Evolutionary conservation across 768 basidiomycete species (phyloP), one percentile per base, ranked within the genome.

Genomic region (Mycena maculata): DNA sequence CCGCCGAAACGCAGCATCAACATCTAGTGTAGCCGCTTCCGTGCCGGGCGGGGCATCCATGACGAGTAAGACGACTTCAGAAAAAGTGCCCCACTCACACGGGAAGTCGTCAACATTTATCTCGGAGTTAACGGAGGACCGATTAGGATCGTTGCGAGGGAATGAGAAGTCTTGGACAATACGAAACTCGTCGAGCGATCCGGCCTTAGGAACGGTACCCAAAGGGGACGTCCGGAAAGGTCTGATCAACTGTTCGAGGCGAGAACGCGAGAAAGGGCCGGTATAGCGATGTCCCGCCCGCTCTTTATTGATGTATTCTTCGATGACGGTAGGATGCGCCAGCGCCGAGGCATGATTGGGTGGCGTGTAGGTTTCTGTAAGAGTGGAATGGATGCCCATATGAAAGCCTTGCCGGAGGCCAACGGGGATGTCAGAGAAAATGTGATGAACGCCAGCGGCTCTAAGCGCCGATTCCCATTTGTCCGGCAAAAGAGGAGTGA

Each of bases 11-110:
- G 83, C 80, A 1, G 80, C 66, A 31, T 79, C 75, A 2, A 84
- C 76, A 52, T 85, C 82, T 38, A 80, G 76, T 0, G 80, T 77
- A 0, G 81, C 76, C 0, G 75, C 83, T 55, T 79, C 70, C 0
- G 81, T 69, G 5, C 79, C 79, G 0, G 68, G 67, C 0, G 83
- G 83, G 0, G 78, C 75, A 23, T 73, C 55, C 12, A 75, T 71
- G 1, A 81, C 71, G 1, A 77, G 38, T 0, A 73, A 55, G 15
- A 56, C 72, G 31, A 73, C 73, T 7, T 74, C 66, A 0, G 68
- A 63, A 49, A 79, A 81, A 0, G 78, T 79, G 0, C 78, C 76
- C 79, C 80, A 81, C 4, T 73, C 66, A 58, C 72, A 75, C 6
- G 59, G 63, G 52, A 76, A 80, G 13, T 71, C 44, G 31, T 74